Evolutionary conservation across 2,329 filamentous ascomycete species (phyloP).

Genomic region (Fusarium sp.): DNA sequence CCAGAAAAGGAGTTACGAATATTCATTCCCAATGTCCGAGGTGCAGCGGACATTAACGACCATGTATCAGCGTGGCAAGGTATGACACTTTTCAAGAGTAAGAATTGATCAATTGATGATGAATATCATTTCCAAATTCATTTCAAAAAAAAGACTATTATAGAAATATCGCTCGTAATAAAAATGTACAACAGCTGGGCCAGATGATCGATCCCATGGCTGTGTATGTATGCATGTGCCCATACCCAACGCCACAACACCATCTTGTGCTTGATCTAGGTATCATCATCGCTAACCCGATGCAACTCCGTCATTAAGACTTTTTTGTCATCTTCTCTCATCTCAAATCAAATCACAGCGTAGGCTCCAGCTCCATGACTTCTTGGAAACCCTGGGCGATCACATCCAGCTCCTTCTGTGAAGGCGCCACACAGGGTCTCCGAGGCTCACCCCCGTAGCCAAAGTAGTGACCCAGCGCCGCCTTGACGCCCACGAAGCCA

Average conservation of each 20-base stretch:
- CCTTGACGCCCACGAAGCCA: conserved; percentile 60
- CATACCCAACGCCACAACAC: conserved; percentile 38
- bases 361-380: conserved; percentile 45
- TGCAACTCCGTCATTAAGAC: conserved; percentile 17
- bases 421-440: conserved; percentile 50
- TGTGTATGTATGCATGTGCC: conserved; percentile 20
- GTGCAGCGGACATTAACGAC: not conserved
- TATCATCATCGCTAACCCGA: conserved; percentile 36
- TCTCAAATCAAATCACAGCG: conserved; percentile 21
- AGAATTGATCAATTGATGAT: not conserved
- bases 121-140: conserved; percentile 29
- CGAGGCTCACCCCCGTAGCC: conserved; percentile 52
- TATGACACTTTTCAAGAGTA: conserved; percentile 27
- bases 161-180: conserved; percentile 7
- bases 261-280: conserved; percentile 30
- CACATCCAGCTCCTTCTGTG: conserved; percentile 45
- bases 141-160: not conserved
- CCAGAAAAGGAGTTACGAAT: not conserved
- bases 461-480: conserved; percentile 52
- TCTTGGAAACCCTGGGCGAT: conserved; percentile 51
- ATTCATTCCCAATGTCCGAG: not conserved
- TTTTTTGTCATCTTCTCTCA: conserved; percentile 8
- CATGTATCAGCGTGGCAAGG: too few relatives aligned
- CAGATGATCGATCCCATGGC: conserved; percentile 12
- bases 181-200: conserved; percentile 33